Conservation (phyloP, 805 yeast genomes). For the Suhomyces vadensis region DNA sequence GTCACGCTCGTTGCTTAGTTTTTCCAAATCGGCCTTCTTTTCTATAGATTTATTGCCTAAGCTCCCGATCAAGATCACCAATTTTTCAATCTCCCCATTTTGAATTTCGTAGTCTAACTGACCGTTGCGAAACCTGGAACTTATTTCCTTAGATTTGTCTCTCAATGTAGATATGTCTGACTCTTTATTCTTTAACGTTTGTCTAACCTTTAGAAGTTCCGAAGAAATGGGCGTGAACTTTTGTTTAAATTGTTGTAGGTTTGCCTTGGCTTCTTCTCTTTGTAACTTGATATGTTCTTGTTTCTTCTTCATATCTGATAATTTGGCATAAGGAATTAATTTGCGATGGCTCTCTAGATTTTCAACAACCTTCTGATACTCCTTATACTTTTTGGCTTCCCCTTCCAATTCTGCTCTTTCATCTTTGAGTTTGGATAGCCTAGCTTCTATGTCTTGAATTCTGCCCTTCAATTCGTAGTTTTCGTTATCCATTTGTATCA, state of each 20-base stretch:
- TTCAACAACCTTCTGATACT: conserved; percentile 45
- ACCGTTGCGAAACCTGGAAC: conserved; percentile 7
- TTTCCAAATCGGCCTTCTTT: conserved; percentile 14
- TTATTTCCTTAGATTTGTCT: conserved; percentile 9
- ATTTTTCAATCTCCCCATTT: conserved; percentile 22
- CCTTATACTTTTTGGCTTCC: conserved; percentile 48
- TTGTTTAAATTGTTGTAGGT: conserved; percentile 26
- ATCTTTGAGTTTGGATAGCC: conserved; percentile 32
- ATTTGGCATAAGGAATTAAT: conserved; percentile 42
- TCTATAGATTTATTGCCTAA: conserved; percentile 13
- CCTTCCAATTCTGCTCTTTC: conserved; percentile 43
- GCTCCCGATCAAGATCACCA: conserved; percentile 12
- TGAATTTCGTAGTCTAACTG: conserved; percentile 6
- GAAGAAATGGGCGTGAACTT: conserved; percentile 25
- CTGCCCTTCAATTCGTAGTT: conserved; percentile 28
- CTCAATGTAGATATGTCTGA: background rate
- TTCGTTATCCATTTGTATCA: conserved; percentile 52
- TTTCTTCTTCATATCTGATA: conserved; percentile 36
- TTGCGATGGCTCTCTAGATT: conserved; percentile 40
- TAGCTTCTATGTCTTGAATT: conserved; percentile 28
- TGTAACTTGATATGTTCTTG: conserved; percentile 34
- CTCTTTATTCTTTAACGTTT: background rate
- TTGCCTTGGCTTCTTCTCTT: conserved; percentile 36
- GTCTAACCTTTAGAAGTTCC: conserved; percentile 6
- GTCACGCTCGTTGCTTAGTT: conserved; percentile 9